Conservation (phyloP, 2,329 filamentous ascomycete species). For the Parastagonospora nodorum region DNA sequence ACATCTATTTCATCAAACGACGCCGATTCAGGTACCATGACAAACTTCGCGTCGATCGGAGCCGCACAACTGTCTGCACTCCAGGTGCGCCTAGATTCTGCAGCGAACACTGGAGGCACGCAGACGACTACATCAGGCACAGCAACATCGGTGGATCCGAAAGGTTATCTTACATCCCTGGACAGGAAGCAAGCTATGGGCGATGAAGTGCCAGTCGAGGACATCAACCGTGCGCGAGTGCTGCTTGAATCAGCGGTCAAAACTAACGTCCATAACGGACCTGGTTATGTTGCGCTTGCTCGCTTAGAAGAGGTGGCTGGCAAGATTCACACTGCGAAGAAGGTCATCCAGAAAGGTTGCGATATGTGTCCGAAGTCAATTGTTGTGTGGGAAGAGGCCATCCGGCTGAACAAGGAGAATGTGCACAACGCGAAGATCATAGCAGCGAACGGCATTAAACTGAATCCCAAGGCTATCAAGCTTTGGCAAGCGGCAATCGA, state of each 20-base stretch:
- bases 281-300: constrained; percentile 94
- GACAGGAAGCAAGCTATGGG: constrained; percentile 80
- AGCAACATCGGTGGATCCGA: constrained; percentile 89
- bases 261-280: constrained; percentile 92
- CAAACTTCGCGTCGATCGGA: constrained; percentile 97
- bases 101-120: constrained; percentile 70
- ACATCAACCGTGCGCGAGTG: constrained; percentile 91
- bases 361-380: constrained; percentile 91
- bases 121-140: constrained; percentile 74
- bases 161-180: constrained; percentile 92
- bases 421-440: constrained; percentile 94
- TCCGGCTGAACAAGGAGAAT: constrained; percentile 77
- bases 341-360: constrained; percentile 85
- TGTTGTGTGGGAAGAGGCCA: constrained; percentile 95
- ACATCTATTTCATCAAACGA: constrained; percentile 77
- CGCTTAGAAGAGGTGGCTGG: constrained; percentile 91
- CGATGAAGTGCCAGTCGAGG: constrained; percentile 77
- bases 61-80: constrained; percentile 95
- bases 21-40: constrained; percentile 82
- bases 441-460: constrained; percentile 88
- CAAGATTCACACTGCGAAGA: constrained; percentile 86
- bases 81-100: constrained; percentile 90
- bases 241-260: constrained; percentile 96
- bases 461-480: constrained; percentile 84
- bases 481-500: constrained; percentile 97